These are phyloP conservation scores for Amphichorda felina DNA, from an alignment of 2,329 filamentous ascomycete genomes.

Conservation along the genomic window DNA sequence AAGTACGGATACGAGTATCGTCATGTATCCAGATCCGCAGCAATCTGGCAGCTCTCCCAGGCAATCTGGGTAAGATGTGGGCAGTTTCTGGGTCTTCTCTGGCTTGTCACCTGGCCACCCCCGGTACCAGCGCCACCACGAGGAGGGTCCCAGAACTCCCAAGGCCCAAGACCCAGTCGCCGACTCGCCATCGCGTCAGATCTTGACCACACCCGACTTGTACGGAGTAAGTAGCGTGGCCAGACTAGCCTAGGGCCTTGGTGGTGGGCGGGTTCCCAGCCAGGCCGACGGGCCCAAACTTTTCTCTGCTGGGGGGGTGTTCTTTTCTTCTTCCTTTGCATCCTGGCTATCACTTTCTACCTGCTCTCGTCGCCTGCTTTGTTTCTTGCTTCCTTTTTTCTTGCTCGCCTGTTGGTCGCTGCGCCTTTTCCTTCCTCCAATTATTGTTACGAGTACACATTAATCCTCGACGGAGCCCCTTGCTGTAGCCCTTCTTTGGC, in stretches of 20 bases:
- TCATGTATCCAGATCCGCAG: too few relatives aligned
- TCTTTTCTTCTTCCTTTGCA: not conserved
- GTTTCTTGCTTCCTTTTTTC: not conserved
- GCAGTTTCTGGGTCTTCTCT: too few relatives aligned
- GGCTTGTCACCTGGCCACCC: not conserved
- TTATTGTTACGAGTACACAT: not conserved
- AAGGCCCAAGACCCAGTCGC: not conserved
- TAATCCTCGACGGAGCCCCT: not conserved
- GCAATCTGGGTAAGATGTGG: too few relatives aligned
- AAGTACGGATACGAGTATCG: too few relatives aligned
- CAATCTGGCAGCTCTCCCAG: too few relatives aligned
- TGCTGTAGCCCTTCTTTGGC: not conserved
- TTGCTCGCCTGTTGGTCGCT: not conserved
- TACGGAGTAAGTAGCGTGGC: conserved; percentile 1
- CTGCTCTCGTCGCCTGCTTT: not conserved
- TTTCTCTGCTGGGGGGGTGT: conserved; percentile 1
- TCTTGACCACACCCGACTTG: conserved; percentile 3
- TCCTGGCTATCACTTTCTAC: not conserved
- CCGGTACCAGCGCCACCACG: not conserved
- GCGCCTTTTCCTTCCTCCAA: not conserved
- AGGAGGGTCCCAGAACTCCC: not conserved
- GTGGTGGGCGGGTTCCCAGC: not conserved
- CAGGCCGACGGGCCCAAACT: conserved; percentile 1
- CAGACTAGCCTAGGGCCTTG: too few relatives aligned
- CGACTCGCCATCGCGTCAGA: conserved; percentile 5